Conservation (phyloP, 2,329 filamentous ascomycete genomes). For the Talaromyces sp. region DNA sequence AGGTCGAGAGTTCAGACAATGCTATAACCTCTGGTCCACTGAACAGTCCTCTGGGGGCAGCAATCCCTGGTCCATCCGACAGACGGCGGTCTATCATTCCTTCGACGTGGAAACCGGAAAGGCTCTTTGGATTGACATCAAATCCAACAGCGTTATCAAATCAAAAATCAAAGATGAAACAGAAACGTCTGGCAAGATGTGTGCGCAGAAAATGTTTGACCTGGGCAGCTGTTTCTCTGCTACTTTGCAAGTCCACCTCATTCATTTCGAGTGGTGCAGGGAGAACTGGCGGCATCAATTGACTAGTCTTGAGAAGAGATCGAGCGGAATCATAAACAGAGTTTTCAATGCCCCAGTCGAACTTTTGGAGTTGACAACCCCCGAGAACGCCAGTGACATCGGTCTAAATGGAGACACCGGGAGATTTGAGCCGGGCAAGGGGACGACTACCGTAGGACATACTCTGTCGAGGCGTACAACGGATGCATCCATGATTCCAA, state of each 20-base stretch:
- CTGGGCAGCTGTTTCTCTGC: background rate
- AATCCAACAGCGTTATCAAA: slow-evolving; percentile 5
- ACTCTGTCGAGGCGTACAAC: background rate
- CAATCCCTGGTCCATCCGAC: slow-evolving; percentile 1
- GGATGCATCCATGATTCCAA: background rate
- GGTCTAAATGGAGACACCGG: background rate
- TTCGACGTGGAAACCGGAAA: slow-evolving; percentile 9
- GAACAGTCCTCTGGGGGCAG: background rate
- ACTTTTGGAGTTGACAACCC: background rate
- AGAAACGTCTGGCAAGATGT: background rate
- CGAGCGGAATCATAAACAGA: background rate
- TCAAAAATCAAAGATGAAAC: background rate
- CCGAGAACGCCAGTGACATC: background rate
- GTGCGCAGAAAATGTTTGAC: background rate
- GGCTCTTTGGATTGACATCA: slow-evolving; percentile 9
- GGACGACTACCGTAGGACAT: background rate
- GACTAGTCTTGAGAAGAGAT: background rate
- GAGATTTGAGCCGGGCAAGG: background rate
- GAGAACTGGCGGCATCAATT: slow-evolving; percentile 10
- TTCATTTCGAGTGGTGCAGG: slow-evolving; percentile 11
- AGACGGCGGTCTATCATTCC: slow-evolving; percentile 10
- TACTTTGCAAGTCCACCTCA: background rate
- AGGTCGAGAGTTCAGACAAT: background rate
- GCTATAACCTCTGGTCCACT: background rate
- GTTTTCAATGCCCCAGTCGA: background rate